A percentile compares a stretch with the other conserved stretches of the same genome.
Conservation (phyloP, 306 rosid genomes). For the Cucumis sativus region DNA sequence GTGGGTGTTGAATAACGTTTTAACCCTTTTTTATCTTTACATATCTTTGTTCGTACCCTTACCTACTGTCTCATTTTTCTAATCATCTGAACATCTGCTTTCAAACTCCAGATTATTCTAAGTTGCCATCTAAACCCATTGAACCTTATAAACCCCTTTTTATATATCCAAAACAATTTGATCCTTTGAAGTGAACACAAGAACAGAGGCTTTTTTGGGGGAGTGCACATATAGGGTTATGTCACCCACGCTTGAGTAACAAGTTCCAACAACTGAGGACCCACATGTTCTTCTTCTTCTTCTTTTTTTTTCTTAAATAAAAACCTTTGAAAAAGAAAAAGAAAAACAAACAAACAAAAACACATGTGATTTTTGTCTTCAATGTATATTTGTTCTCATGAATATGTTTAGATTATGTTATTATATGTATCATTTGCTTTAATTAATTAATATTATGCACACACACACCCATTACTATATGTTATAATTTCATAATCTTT, state of each 20-base stretch:
- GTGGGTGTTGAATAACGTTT: background rate
- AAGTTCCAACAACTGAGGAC: constrained; percentile 8
- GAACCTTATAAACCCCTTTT: no score
- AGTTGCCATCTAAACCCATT: no score
- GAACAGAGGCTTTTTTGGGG: background rate
- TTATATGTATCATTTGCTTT: background rate
- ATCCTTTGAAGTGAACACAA: no score
- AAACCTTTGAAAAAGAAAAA: background rate
- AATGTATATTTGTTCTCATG: background rate
- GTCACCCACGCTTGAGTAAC: constrained; percentile 1
- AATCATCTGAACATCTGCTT: no score
- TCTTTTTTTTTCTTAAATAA: background rate
- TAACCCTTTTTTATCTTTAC: background rate
- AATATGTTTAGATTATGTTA: background rate
- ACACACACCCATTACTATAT: background rate
- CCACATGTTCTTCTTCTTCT: background rate
- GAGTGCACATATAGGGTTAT: background rate
- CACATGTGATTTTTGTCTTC: constrained; percentile 2
- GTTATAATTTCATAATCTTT: background rate
- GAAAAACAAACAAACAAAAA: background rate
- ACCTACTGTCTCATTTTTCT: no score
- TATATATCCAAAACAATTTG: no score
- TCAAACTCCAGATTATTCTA: no score
- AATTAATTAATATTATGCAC: background rate
- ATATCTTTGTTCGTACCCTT: no score